phyloP scores from a whole-genome alignment of 495 filamentous ascomycete species.

The Podospora didyma region DNA sequence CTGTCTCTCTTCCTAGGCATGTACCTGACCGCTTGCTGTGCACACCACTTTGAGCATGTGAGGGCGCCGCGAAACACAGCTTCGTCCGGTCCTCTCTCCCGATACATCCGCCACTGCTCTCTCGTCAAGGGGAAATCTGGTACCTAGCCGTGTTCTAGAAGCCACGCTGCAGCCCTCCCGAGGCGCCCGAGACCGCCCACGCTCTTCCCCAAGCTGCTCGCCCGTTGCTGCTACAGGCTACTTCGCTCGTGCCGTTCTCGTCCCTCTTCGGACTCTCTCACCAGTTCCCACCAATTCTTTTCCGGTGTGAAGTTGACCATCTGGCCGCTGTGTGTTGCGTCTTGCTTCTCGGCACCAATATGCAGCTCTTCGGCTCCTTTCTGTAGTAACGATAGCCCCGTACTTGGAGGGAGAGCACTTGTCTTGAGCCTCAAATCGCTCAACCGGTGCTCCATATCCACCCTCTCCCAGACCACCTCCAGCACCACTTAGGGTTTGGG shows the following conservation, averaged over 20 bases:
- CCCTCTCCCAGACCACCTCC: background rate
- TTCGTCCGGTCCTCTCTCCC: no score
- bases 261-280: background rate
- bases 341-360: constrained; percentile 4
- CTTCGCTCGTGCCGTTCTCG: background rate
- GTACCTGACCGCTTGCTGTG: no score
- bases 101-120: background rate
- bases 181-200: background rate
- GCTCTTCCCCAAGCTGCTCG: background rate
- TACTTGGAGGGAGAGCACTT: background rate
- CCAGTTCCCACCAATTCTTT: background rate
- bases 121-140: background rate
- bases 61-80: no score
- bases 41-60: no score
- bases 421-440: constrained; percentile 9
- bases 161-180: background rate
- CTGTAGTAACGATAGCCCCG: constrained; percentile 7
- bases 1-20: no score
- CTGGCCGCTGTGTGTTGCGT: constrained; percentile 7
- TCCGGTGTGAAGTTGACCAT: background rate
- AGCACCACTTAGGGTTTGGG: background rate
- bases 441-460: background rate
- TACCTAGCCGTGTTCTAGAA: constrained; percentile 7
- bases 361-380: background rate
- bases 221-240: background rate